Conservation (phyloP, 208 protist genomes). For the Trichomonas gallinae region DNA sequence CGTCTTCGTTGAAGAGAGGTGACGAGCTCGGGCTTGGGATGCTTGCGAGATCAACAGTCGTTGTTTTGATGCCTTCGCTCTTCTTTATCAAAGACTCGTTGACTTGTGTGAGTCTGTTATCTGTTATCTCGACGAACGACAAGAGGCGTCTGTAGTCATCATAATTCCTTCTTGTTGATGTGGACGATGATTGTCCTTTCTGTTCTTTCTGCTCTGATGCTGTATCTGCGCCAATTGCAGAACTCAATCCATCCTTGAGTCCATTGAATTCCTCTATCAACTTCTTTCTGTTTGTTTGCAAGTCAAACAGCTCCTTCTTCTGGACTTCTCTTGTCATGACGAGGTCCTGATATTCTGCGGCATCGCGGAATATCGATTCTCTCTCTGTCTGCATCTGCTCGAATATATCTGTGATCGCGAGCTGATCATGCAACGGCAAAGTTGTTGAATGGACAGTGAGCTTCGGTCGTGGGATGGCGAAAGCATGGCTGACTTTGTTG, state of each 20-base stretch:
- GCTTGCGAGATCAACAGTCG: neutral
- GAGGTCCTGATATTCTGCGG: neutral
- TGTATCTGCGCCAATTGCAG: neutral
- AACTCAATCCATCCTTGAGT: neutral
- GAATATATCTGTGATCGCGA: neutral
- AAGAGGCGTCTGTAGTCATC: neutral
- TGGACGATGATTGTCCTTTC: neutral
- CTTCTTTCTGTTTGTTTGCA: neutral
- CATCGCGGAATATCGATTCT: neutral
- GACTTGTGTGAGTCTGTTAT: neutral
- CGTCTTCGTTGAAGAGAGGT: neutral
- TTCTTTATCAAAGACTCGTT: neutral
- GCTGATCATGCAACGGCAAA: neutral
- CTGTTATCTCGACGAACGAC: neutral
- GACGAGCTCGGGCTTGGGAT: neutral
- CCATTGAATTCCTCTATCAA: neutral
- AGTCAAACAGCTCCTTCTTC: neutral
- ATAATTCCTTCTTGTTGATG: neutral
- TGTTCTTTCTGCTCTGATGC: neutral
- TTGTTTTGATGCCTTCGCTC: neutral
- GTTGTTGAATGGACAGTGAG: neutral
- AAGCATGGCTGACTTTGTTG: neutral
- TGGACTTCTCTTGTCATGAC: neutral
- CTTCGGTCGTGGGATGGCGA: neutral
- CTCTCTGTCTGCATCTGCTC: neutral